Percentiles rank a stretch among this genome's conserved stretches.
These are phyloP conservation scores for Alopecurus myosuroides DNA, from an alignment of 176 grass and related monocot species.

Conservation along the genomic window DNA sequence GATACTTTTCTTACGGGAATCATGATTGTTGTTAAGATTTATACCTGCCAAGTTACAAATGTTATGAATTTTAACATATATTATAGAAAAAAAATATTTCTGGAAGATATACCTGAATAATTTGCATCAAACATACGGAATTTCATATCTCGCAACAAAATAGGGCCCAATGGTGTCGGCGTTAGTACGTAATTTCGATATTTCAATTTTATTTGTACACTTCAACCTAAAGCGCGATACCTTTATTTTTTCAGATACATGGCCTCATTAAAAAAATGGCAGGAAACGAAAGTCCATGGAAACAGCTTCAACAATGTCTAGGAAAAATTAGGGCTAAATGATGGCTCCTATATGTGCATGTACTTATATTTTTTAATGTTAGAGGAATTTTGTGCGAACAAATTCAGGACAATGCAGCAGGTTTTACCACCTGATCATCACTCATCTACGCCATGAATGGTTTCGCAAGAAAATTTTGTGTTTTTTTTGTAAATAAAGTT, in stretches of 20 bases:
- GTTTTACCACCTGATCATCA: not conserved
- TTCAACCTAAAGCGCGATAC: not conserved
- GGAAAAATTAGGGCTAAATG: not conserved
- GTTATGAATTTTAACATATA: not conserved
- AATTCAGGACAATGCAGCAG: not conserved
- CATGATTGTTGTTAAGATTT: not conserved
- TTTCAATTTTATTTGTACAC: conserved; percentile 1
- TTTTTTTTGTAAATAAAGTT: conserved; percentile 11
- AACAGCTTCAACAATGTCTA: not conserved
- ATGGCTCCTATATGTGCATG: not conserved
- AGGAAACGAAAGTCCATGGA: not conserved
- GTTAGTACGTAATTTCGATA: conserved; percentile 26
- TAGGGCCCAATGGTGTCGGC: conserved; percentile 82
- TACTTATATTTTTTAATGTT: not conserved
- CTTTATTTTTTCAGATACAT: conserved; percentile 36
- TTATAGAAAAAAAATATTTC: conserved; percentile 34
- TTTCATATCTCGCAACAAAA: conserved; percentile 86
- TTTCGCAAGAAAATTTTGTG: not conserved
- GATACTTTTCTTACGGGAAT: not conserved
- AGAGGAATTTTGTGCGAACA: not conserved
- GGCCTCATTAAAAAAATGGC: conserved; percentile 37
- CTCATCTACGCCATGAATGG: not conserved
- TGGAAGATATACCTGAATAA: conserved; percentile 96
- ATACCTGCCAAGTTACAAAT: not conserved
- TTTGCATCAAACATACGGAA: conserved; percentile 79